phyloP scores from a whole-genome alignment of 2,329 filamentous ascomycete species.

The Fusarium abutilonis region DNA sequence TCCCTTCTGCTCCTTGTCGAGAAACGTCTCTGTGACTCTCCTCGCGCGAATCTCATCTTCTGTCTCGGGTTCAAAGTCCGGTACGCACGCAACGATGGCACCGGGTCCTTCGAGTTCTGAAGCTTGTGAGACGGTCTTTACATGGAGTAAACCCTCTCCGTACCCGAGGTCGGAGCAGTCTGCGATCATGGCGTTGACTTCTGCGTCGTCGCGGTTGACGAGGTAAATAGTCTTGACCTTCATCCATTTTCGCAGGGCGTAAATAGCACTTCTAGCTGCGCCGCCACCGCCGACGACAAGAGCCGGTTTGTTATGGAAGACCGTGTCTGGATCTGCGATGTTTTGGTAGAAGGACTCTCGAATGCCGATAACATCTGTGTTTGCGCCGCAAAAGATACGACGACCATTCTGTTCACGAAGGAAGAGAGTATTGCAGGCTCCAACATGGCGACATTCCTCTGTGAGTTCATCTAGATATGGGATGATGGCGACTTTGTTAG shows the following conservation, averaged over 20 bases:
- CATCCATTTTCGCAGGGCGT: slow-evolving; percentile 77
- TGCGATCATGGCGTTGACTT: slow-evolving; percentile 72
- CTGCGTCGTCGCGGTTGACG: slow-evolving; percentile 75
- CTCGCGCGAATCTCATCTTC: slow-evolving; percentile 69
- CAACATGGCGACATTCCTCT: slow-evolving; percentile 75
- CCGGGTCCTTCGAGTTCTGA: slow-evolving; percentile 65
- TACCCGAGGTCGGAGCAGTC: slow-evolving; percentile 71
- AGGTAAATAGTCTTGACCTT: slow-evolving; percentile 76
- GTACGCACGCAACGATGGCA: slow-evolving; percentile 78
- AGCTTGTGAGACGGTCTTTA: slow-evolving; percentile 70
- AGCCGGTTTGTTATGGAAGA: slow-evolving; percentile 69
- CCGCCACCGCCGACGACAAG: slow-evolving; percentile 82
- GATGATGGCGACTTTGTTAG: slow-evolving; percentile 82
- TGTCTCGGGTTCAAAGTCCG: slow-evolving; percentile 76
- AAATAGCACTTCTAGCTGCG: slow-evolving; percentile 80
- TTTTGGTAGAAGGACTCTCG: slow-evolving; percentile 75
- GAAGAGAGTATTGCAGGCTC: slow-evolving; percentile 84
- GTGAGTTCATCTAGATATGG: slow-evolving; percentile 77
- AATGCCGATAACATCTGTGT: slow-evolving; percentile 84
- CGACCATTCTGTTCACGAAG: slow-evolving; percentile 61
- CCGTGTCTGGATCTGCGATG: slow-evolving; percentile 54
- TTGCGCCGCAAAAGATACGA: slow-evolving; percentile 73
- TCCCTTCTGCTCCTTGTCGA: slow-evolving; percentile 65
- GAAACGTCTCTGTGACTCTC: slow-evolving; percentile 61
- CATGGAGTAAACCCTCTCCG: slow-evolving; percentile 68